Base-by-base conservation (phyloP, 2,329 filamentous ascomycete species). In the Fusarium verticillioides region DNA sequence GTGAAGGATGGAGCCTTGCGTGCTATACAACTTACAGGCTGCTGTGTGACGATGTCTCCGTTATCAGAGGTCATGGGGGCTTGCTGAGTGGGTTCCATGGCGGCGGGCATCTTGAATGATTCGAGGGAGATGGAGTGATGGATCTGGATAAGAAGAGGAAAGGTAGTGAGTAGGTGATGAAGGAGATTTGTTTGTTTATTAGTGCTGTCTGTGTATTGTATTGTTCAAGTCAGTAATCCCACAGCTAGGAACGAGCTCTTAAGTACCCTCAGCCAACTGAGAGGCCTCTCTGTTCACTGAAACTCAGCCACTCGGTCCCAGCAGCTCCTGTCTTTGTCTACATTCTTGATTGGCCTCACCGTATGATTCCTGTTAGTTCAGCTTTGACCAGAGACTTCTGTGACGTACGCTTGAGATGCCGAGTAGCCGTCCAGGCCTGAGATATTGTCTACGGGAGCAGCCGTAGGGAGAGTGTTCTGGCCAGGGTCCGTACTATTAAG, bases 21-120 rank as follows among this genome's bases (percentile, higher is more conserved):
- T 36, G 12, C 18, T 21, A 21, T 19, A 4, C 34, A 21, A 81
- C 83, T 70, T 76, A 85, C 84, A 37, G 84, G 84, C 77, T 85
- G 84, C 75, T 85, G 81, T 63, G 78, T 78, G 77, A 85, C 78
- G 60, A 85, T 78, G 37, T 82, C 80, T 58, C 53, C 70, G 64
- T 78, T 73, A 49, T 79, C 79, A 57, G 78, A 79, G 73, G 83
- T 81, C 84, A 85, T 85, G 72, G 84, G 82, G 73, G 82, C 82
- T 79, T 85, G 84, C 77, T 84, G 83, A 66, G 79, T 79, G 69
- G 83, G 84, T 70, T 83, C 83, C 78, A 81, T 81, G 58, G 81
- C 72, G 66, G 79, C 76, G 77, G 83, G 81, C 84, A 85, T 84
- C n/a, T 78, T 83, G 78, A 69, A 56, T 32, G 44, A 47, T 16